Conservation (phyloP, 75 land plant genomes). For the Cunninghamia lanceolata region DNA sequence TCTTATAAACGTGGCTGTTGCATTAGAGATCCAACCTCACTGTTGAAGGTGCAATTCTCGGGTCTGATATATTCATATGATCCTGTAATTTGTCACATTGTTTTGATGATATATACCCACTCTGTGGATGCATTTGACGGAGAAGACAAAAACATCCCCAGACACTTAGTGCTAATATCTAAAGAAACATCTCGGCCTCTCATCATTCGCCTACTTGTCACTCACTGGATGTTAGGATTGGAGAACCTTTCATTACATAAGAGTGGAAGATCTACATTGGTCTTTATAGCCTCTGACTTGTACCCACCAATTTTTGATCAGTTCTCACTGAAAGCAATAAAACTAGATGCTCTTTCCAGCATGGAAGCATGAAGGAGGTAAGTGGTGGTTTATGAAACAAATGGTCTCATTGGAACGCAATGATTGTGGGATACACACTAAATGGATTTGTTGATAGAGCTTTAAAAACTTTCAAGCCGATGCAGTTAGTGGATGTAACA, state of each 20-base stretch:
- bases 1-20: slow-evolving; percentile 44
- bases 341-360: slow-evolving; percentile 68
- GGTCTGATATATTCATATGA: slow-evolving; percentile 68
- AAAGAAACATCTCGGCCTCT: slow-evolving; percentile 50
- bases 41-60: slow-evolving; percentile 81
- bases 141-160: slow-evolving; percentile 54
- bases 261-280: slow-evolving; percentile 26
- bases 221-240: slow-evolving; percentile 89
- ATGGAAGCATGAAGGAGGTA: no score
- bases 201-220: slow-evolving; percentile 59
- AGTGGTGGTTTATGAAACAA: no score
- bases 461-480: no score
- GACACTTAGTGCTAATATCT: slow-evolving; percentile 48
- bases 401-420: no score
- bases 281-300: slow-evolving; percentile 38
- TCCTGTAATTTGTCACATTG: slow-evolving; percentile 67
- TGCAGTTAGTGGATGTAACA: no score
- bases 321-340: slow-evolving; percentile 72
- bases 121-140: slow-evolving; percentile 72
- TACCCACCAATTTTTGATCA: slow-evolving; percentile 89
- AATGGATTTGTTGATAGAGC: no score
- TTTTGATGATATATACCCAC: slow-evolving; percentile 60
- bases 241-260: slow-evolving; percentile 25
- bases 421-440: no score
- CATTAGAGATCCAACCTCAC: slow-evolving; percentile 65